phyloP scores from a whole-genome alignment of 176 grass and related monocot species.

The Triticum urartu region DNA sequence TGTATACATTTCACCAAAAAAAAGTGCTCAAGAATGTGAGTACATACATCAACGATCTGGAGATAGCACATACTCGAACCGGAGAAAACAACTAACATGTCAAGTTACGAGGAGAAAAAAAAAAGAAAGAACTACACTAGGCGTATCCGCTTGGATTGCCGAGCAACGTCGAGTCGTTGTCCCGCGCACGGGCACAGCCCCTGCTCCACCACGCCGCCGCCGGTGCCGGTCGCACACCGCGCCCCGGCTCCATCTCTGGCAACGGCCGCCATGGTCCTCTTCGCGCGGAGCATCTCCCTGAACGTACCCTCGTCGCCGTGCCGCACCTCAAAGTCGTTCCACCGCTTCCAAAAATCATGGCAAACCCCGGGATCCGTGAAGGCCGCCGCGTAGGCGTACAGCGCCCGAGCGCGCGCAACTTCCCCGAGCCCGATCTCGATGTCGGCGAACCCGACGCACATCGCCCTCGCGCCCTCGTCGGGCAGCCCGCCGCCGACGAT shows the following conservation, averaged over 20 bases:
- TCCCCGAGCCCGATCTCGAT: constrained; percentile 51
- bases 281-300: constrained; percentile 49
- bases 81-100: not conserved
- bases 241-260: not conserved
- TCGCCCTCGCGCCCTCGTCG: constrained; percentile 44
- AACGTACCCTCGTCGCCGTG: constrained; percentile 60
- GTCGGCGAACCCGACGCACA: constrained; percentile 61
- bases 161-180: not conserved
- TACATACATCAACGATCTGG: no score
- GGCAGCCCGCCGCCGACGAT: constrained; percentile 43
- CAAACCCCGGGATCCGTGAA: constrained; percentile 36
- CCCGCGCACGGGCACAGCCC: not conserved
- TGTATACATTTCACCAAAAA: no score
- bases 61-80: no score
- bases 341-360: constrained; percentile 47
- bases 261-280: constrained; percentile 24
- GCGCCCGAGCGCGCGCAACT: constrained; percentile 35
- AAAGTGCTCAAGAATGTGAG: no score
- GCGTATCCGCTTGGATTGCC: not conserved
- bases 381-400: constrained; percentile 38
- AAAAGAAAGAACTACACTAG: not conserved
- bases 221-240: not conserved
- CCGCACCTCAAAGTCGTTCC: constrained; percentile 52
- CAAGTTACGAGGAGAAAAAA: no score
- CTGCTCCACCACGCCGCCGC: not conserved